A percentile compares a stretch with the other conserved stretches of the same genome.
Evolutionary conservation across 306 rosid genomes (phyloP).

Genomic region (Echinosophora koreensis): DNA sequence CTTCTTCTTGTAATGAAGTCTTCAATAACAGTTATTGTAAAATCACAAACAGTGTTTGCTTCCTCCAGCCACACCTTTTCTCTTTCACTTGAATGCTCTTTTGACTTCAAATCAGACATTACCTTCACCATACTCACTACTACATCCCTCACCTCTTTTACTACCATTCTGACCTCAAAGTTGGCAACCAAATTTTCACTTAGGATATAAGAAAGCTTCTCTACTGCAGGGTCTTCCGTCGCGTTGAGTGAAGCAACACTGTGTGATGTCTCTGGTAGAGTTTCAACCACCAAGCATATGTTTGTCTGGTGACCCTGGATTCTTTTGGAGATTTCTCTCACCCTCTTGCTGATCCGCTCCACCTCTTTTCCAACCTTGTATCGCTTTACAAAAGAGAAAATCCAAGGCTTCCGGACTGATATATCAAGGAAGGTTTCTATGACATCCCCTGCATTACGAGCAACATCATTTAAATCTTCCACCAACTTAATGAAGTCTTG

Average conservation of each 20-base stretch:
- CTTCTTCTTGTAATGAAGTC: constrained; percentile 31
- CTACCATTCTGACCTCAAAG: background rate
- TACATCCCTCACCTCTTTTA: background rate
- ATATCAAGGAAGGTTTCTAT: constrained; percentile 20
- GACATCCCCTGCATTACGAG: constrained; percentile 6
- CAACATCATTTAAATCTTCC: background rate
- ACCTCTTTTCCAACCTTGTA: background rate
- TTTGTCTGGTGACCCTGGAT: too few relatives aligned
- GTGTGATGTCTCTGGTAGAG: background rate
- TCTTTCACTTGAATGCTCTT: background rate
- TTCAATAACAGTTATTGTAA: background rate
- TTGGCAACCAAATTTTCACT: background rate
- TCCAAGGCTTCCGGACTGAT: constrained; percentile 9
- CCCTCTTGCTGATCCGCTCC: background rate
- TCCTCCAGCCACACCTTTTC: constrained; percentile 34
- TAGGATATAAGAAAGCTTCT: constrained; percentile 19
- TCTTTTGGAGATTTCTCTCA: background rate
- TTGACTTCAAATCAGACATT: background rate
- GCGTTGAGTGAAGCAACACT: background rate
- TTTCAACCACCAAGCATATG: constrained; percentile 22
- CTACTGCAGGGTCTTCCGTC: background rate
- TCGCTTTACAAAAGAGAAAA: background rate
- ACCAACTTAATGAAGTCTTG: background rate
- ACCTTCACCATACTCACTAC: background rate
- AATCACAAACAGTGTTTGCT: constrained; percentile 4